Percentiles rank a stretch among this genome's conserved stretches.
Evolutionary conservation across 768 basidiomycete species (phyloP).

Genomic region (Asterophora parasitica): DNA sequence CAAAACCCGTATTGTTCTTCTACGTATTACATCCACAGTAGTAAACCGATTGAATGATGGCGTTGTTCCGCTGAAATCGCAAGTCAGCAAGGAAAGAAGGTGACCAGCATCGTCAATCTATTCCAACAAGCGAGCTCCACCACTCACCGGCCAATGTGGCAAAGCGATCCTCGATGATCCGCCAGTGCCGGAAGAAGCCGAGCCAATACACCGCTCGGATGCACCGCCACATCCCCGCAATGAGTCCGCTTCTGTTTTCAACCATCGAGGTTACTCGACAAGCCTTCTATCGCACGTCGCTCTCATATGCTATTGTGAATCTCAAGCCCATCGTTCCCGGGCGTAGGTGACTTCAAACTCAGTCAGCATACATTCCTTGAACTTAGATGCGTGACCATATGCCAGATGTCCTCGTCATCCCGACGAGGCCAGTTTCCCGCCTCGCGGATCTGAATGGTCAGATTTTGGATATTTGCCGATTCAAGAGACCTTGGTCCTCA

Average conservation of each 20-base stretch:
- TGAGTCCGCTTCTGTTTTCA: conserved; percentile 55
- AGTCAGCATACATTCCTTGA: neutral
- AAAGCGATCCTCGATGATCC: no score
- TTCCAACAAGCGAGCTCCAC: no score
- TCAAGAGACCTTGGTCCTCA: neutral
- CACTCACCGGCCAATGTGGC: no score
- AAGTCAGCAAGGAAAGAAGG: no score
- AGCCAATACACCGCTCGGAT: no score
- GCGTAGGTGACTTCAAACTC: conserved; percentile 51
- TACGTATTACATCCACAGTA: no score
- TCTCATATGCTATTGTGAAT: conserved; percentile 87
- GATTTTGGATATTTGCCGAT: neutral
- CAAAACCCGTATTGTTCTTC: no score
- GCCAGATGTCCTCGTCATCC: conserved; percentile 60
- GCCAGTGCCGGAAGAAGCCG: no score
- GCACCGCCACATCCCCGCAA: neutral
- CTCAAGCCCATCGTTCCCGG: conserved; percentile 92
- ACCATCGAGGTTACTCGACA: conserved; percentile 77
- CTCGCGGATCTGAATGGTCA: conserved; percentile 51
- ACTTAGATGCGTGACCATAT: neutral
- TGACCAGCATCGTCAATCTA: no score
- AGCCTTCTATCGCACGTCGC: conserved; percentile 62
- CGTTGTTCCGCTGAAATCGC: no score
- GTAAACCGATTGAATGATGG: no score
- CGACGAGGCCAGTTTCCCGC: conserved; percentile 50